Evolutionary conservation across 495 filamentous ascomycete genomes (phyloP).

Genomic region (Penicillium angulare): DNA sequence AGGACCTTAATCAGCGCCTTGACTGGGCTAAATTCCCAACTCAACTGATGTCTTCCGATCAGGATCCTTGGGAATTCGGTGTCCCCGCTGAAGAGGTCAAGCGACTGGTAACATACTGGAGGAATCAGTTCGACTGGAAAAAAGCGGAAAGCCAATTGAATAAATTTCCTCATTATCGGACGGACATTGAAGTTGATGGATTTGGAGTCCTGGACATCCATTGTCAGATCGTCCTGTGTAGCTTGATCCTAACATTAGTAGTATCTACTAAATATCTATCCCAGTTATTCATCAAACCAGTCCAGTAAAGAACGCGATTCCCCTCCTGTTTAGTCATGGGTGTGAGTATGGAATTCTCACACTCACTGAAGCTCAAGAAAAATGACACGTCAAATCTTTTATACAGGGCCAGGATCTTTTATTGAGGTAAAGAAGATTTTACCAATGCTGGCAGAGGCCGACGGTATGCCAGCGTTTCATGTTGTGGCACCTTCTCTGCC

Average conservation of each 20-base stretch:
- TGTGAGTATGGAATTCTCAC: conserved; percentile 22
- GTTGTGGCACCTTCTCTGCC: conserved; percentile 45
- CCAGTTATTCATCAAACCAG: conserved; percentile 42
- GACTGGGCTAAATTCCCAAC: conserved; percentile 35
- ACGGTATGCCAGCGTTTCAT: conserved; percentile 35
- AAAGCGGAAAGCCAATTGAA: conserved; percentile 43
- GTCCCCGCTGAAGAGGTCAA: conserved; percentile 39
- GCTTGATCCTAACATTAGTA: background rate
- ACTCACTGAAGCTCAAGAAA: background rate
- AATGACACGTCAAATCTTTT: background rate
- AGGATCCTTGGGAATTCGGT: conserved; percentile 36
- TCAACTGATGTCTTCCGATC: conserved; percentile 34
- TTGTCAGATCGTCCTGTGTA: conserved; percentile 16
- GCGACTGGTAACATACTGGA: conserved; percentile 38
- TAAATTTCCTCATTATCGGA: conserved; percentile 41
- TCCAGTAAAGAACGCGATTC: conserved; percentile 31
- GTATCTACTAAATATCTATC: background rate
- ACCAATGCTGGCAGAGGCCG: conserved; percentile 23
- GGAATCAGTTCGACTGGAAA: conserved; percentile 40
- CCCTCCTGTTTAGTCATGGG: conserved; percentile 47
- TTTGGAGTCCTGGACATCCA: conserved; percentile 43
- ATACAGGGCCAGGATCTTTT: conserved; percentile 38
- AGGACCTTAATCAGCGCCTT: conserved; percentile 38
- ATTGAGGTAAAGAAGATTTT: conserved; percentile 39
- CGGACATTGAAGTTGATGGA: conserved; percentile 39